phyloP scores from a whole-genome alignment of 169 alveolate genomes.

The Cryptosporidium muris region DNA sequence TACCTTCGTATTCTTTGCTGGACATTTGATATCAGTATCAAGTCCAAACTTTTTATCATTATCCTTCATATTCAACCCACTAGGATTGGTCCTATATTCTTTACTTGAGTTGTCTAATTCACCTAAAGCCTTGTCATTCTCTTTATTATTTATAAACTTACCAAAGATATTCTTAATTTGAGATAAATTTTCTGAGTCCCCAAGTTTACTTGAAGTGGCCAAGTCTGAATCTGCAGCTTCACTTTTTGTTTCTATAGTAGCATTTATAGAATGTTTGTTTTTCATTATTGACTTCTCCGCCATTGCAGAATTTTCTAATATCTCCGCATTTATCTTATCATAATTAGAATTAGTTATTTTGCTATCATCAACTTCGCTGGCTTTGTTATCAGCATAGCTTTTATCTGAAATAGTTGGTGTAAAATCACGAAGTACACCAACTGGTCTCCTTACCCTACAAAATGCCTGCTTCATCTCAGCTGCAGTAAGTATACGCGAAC shows the following conservation, averaged over 20 bases:
- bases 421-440: constrained; percentile 42
- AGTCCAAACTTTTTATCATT: too few relatives aligned
- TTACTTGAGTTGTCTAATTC: too few relatives aligned
- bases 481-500: constrained; percentile 55
- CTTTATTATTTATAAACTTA: too few relatives aligned
- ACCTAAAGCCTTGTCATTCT: too few relatives aligned
- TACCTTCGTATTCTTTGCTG: too few relatives aligned
- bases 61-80: too few relatives aligned
- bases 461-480: constrained; percentile 65
- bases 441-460: constrained; percentile 48
- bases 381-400: not conserved
- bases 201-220: too few relatives aligned
- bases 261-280: not conserved
- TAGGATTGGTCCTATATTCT: too few relatives aligned
- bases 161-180: too few relatives aligned
- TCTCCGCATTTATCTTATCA: not conserved
- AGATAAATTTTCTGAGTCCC: too few relatives aligned
- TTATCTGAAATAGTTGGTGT: not conserved
- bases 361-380: not conserved
- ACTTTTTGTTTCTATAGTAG: not conserved
- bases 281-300: not conserved
- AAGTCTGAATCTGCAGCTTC: not conserved
- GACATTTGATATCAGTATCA: too few relatives aligned
- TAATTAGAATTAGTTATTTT: not conserved
- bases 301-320: too few relatives aligned